Evolutionary conservation across 306 rosid species (phyloP).

Genomic region (Albizia julibrissin): DNA sequence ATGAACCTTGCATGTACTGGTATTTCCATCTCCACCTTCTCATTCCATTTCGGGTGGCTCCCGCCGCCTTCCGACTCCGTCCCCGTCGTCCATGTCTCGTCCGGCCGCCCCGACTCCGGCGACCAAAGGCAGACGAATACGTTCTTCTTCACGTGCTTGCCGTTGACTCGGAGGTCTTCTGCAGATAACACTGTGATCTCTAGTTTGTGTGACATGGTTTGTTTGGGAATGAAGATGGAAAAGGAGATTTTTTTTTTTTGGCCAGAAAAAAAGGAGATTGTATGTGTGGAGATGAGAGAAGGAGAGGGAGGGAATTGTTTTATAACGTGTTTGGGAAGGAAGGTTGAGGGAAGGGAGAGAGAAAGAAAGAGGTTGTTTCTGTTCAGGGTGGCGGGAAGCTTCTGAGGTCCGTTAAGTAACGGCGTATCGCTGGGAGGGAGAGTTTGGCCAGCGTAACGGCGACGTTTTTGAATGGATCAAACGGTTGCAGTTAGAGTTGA

Average conservation of each 20-base stretch:
- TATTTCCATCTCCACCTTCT: constrained; percentile 45
- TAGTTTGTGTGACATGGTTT: constrained; percentile 22
- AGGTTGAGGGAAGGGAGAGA: constrained; percentile 35
- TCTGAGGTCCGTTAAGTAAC: not conserved
- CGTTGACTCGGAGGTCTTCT: constrained; percentile 47
- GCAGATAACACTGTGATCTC: constrained; percentile 64
- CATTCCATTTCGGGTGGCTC: constrained; percentile 44
- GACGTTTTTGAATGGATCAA: not conserved
- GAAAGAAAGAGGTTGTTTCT: constrained; percentile 42
- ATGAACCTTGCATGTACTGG: constrained; percentile 40
- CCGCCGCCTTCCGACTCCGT: constrained; percentile 47
- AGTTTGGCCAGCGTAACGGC: not conserved
- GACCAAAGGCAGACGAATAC: constrained; percentile 37
- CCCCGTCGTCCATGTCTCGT: not conserved
- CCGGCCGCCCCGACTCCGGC: not conserved
- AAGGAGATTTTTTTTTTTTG: too few species aligned
- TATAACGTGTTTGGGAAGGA: constrained; percentile 11
- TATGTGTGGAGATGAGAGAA: not conserved
- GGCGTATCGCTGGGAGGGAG: not conserved
- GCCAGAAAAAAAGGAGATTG: not conserved
- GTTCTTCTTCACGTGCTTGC: constrained; percentile 41
- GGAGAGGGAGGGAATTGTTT: not conserved
- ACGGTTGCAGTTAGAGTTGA: constrained; percentile 5
- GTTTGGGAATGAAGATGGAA: not conserved
- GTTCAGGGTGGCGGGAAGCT: constrained; percentile 2